These are phyloP conservation scores for Vigna reflexopilosa DNA, from an alignment of 306 rosid genomes.

Conservation along the genomic window DNA sequence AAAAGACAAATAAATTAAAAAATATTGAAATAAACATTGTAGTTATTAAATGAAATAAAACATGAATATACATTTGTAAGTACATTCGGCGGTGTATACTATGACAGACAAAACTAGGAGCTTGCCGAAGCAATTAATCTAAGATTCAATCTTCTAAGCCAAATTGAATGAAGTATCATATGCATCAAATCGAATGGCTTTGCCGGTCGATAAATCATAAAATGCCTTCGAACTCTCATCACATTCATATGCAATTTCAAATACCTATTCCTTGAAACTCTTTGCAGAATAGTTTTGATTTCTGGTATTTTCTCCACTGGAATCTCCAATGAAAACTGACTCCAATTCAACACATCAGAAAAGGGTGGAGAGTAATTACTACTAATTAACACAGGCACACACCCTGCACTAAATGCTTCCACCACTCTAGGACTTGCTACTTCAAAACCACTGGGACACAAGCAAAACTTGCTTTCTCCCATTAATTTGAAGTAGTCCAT, in stretches of 20 bases:
- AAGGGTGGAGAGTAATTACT: slow-evolving; percentile 63
- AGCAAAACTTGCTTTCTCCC: slow-evolving; percentile 65
- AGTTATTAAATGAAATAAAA: no score
- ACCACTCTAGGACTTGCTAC: slow-evolving; percentile 81
- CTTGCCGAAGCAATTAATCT: neutral
- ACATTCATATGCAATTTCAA: slow-evolving; percentile 52
- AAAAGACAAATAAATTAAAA: neutral
- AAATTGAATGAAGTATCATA: neutral
- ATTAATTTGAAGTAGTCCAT: slow-evolving; percentile 55
- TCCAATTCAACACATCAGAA: slow-evolving; percentile 73
- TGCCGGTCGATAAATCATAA: slow-evolving; percentile 62
- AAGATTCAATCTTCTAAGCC: neutral
- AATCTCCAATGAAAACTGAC: slow-evolving; percentile 57
- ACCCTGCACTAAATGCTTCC: slow-evolving; percentile 63
- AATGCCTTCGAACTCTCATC: slow-evolving; percentile 51
- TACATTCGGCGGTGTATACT: neutral
- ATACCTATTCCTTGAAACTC: slow-evolving; percentile 42
- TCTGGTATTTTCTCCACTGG: slow-evolving; percentile 52
- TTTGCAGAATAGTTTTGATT: slow-evolving; percentile 57
- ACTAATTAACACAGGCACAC: slow-evolving; percentile 69
- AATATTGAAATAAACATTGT: no score
- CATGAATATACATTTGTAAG: no score
- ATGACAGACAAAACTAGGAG: neutral
- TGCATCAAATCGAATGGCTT: slow-evolving; percentile 45
- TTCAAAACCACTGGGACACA: slow-evolving; percentile 80